Base-by-base conservation (phyloP, 352 stramenopile genomes). In the Plasmopara muralis region DNA sequence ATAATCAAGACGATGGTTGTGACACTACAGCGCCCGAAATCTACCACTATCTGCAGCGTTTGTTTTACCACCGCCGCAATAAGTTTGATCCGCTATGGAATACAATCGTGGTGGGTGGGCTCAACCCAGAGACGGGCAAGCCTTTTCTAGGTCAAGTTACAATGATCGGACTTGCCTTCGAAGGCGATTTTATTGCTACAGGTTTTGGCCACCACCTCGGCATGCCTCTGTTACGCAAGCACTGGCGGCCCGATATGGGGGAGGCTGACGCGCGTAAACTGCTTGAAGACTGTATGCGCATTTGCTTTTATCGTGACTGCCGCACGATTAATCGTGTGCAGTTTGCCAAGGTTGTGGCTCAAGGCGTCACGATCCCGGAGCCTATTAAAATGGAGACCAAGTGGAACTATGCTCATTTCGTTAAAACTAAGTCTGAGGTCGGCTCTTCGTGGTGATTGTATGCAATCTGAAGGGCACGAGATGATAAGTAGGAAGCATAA, bases 31-130 rank as follows among this genome's bases (percentile, higher is more conserved):
- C 96, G 31, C 80, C 83, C 29, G 91, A 98, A 68, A 84, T 98
- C 31, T 98, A 96, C 73, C 94, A 97, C 68, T 98, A 98, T 72
- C 70, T 99, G 30, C 82, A 98, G 52, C 93, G 96, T 18, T 86
- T 99, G 52, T 82, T 99, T 73, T 99, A 99, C 84, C 91, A 98
- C 68, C 86, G 95, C 59, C 87, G 97, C 63, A 98, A 97, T 73
- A 98, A 98, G 64, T 98, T 98, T 64, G 97, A 99, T 72, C 97
- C 97, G 39, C 83, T 98, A 25, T 99, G 96, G 96, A 99, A 99
- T 79, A 97, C 95, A 50, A 58, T 99, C 5, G 82, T 99, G 0
- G 86, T 99, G 46, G 97, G 91, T n/a, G 96, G 97, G 4, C 72
- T 92, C 42, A 82, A 93, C 50, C 83, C 89, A 25, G 83, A 96